These are phyloP conservation scores for Helichrysum umbraculigerum DNA, from an alignment of 129 eudicot species.

Conservation along the genomic window DNA sequence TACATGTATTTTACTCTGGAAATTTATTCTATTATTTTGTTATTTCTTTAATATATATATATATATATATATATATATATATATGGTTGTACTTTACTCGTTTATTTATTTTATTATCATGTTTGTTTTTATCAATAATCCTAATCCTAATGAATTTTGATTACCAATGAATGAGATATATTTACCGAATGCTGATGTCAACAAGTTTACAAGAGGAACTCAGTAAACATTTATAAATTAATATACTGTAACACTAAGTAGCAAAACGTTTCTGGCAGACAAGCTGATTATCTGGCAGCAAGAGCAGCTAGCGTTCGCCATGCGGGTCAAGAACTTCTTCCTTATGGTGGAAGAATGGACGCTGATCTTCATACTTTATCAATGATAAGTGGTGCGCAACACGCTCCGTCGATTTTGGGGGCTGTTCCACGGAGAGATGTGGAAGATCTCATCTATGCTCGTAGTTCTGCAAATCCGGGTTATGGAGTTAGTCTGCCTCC, in stretches of 20 bases:
- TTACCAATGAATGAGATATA: constrained; percentile 26
- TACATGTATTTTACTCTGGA: constrained; percentile 3
- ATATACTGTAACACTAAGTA: constrained; percentile 56
- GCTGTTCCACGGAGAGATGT: constrained; percentile 80
- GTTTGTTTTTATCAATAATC: not conserved
- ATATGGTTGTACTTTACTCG: not conserved
- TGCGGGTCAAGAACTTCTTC: constrained; percentile 57
- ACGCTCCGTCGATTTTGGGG: constrained; percentile 81
- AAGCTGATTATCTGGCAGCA: constrained; percentile 88
- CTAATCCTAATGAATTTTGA: constrained; percentile 11
- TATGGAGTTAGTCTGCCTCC: constrained; percentile 96
- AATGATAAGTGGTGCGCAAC: constrained; percentile 56
- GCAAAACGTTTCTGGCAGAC: constrained; percentile 94
- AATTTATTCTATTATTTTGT: not conserved
- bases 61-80: too few species aligned
- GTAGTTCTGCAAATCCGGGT: constrained; percentile 77
- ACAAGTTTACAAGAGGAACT: constrained; percentile 31
- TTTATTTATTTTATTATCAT: not conserved
- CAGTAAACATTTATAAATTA: constrained; percentile 21
- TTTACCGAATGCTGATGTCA: constrained; percentile 18
- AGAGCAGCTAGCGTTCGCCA: constrained; percentile 55
- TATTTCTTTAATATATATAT: not conserved
- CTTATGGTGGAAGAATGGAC: constrained; percentile 74
- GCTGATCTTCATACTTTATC: constrained; percentile 69
- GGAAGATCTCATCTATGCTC: constrained; percentile 72